A percentile compares a stretch with the other conserved stretches of the same genome.
These are phyloP conservation scores for Blastocystis hominis DNA, from an alignment of 352 stramenopile species.

Conservation along the genomic window DNA sequence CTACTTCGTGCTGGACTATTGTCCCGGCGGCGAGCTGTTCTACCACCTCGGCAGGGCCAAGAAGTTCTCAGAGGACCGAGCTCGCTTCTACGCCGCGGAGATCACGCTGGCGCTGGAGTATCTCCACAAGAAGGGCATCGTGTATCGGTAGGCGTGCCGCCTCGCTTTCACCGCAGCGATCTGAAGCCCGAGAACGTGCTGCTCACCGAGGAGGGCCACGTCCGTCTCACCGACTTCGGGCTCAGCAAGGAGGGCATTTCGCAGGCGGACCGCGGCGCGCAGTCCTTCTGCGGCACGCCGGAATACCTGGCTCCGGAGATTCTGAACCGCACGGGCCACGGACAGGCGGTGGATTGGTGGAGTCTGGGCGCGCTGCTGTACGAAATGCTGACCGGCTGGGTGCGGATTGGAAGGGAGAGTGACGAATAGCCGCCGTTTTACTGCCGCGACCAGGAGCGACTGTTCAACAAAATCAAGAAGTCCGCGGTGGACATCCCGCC, in stretches of 20 bases:
- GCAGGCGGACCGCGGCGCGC: constrained; percentile 82
- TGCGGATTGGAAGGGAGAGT: neutral
- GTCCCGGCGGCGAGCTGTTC: constrained; percentile 84
- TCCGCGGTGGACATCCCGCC: constrained; percentile 85
- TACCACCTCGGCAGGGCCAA: constrained; percentile 81
- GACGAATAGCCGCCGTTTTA: constrained; percentile 78
- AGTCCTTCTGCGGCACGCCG: constrained; percentile 90
- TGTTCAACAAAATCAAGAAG: constrained; percentile 93
- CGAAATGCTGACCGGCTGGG: constrained; percentile 80
- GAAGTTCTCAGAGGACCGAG: constrained; percentile 82
- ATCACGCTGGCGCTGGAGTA: constrained; percentile 89
- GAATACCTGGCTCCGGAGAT: constrained; percentile 99
- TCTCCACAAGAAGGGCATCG: constrained; percentile 70
- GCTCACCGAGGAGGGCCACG: constrained; percentile 84
- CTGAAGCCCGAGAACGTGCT: constrained; percentile 95
- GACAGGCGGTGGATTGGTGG: constrained; percentile 93
- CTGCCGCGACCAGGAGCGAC: constrained; percentile 81
- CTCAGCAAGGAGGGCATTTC: constrained; percentile 90
- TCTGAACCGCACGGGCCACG: constrained; percentile 86
- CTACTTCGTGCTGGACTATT: constrained; percentile 96
- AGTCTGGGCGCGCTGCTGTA: constrained; percentile 78
- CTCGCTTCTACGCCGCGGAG: constrained; percentile 89
- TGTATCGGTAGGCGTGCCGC: constrained; percentile 52
- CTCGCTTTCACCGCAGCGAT: constrained; percentile 85
- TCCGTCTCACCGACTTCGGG: constrained; percentile 94